Conservation (phyloP, 345 rosid species). For the Eucalyptus brandiana region DNA sequence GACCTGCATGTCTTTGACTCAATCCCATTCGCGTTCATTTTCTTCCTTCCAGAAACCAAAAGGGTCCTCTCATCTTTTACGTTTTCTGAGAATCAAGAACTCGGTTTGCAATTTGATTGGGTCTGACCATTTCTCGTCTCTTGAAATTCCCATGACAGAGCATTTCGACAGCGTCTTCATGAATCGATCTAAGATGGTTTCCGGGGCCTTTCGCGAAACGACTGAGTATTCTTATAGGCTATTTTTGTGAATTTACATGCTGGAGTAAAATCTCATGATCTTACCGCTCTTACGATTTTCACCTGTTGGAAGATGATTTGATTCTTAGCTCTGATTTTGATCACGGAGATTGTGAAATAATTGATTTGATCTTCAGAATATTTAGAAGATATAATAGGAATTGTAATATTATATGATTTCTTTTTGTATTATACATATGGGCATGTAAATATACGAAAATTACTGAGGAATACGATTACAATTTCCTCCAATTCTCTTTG, state of each 20-base stretch:
- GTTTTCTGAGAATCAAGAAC: not conserved
- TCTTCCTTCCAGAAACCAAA: not conserved
- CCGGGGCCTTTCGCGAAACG: not conserved
- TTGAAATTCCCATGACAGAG: not conserved
- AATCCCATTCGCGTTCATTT: not conserved
- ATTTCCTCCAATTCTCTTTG: no score
- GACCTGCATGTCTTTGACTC: not conserved
- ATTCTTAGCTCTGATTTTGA: no score
- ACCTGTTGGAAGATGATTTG: not conserved
- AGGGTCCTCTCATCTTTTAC: not conserved
- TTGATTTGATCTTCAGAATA: no score
- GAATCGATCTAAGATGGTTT: not conserved
- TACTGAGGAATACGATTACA: no score
- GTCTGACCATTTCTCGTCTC: not conserved
- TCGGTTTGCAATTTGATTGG: not conserved
- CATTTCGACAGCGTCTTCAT: not conserved
- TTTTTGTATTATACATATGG: no score
- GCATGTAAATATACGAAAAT: no score
- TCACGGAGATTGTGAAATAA: no score
- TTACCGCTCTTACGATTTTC: not conserved
- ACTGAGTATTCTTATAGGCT: not conserved
- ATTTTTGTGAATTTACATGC: not conserved
- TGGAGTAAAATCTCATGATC: not conserved
- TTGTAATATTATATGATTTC: no score
- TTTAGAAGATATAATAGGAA: no score